A percentile compares a stretch with the other conserved stretches of the same genome.
Conservation (phyloP, 2,329 filamentous ascomycete species). For the Ophiosphaerella korrae region DNA sequence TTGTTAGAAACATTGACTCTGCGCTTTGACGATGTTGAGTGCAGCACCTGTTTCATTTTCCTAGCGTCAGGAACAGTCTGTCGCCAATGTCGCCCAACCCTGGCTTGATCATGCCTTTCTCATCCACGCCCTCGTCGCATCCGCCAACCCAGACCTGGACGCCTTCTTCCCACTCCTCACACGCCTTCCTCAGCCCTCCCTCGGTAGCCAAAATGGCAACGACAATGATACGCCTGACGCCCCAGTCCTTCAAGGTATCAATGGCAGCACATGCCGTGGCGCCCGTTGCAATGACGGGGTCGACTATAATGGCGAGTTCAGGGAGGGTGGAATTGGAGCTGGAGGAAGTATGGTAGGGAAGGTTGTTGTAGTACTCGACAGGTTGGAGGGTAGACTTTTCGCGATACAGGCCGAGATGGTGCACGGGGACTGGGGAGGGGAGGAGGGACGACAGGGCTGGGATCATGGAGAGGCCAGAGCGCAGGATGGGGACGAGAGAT, state of each 20-base stretch:
- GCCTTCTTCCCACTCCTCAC: constrained; percentile 76
- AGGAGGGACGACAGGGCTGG: constrained; percentile 85
- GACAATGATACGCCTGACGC: constrained; percentile 79
- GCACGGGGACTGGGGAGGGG: constrained; percentile 77
- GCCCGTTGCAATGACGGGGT: constrained; percentile 92
- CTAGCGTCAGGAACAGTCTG: constrained; percentile 84
- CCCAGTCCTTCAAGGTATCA: constrained; percentile 88
- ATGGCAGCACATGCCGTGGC: constrained; percentile 89
- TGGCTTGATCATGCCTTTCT: constrained; percentile 87
- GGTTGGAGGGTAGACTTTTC: constrained; percentile 85
- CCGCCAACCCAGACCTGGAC: constrained; percentile 83
- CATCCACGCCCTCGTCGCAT: constrained; percentile 74
- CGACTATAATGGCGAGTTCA: constrained; percentile 79
- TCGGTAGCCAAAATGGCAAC: constrained; percentile 75
- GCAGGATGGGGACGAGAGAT: constrained; percentile 88
- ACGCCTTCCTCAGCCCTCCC: constrained; percentile 72
- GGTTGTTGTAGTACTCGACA: constrained; percentile 98
- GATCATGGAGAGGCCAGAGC: constrained; percentile 89
- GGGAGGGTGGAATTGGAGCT: constrained; percentile 50
- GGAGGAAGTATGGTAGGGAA: constrained; percentile 71
- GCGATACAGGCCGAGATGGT: constrained; percentile 94
- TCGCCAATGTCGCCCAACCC: constrained; percentile 92
- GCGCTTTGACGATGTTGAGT: no score
- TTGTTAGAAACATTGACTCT: no score
- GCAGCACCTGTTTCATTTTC: constrained; percentile 58